Conservation (phyloP, 345 rosid species). For the Abelmoschus esculentus region DNA sequence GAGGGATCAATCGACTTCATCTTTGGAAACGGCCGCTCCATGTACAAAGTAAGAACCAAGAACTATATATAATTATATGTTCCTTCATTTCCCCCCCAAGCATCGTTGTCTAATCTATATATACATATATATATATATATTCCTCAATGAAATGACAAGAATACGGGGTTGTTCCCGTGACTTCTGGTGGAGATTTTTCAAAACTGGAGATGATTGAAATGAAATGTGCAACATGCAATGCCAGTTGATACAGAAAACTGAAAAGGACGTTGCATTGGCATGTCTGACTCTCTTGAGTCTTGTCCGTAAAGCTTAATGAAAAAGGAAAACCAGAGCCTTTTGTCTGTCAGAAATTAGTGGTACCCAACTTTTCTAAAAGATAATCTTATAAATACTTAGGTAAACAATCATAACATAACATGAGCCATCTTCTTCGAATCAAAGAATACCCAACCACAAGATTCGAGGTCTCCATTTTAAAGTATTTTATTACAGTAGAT, state of each 20-base stretch:
- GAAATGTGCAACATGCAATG: not conserved
- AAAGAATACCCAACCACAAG: too few species aligned
- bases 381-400: not conserved
- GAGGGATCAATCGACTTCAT: slow-evolving; percentile 95
- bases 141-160: too few species aligned
- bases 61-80: too few species aligned
- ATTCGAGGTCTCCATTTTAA: not conserved
- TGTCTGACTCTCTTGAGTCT: not conserved
- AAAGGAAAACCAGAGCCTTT: slow-evolving; percentile 9
- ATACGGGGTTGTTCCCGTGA: not conserved
- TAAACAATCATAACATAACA: not conserved
- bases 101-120: too few species aligned
- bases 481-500: not conserved
- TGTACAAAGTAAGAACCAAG: slow-evolving; percentile 58
- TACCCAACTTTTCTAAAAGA: slow-evolving; percentile 10
- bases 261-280: slow-evolving; percentile 17
- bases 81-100: too few species aligned
- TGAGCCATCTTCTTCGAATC: not conserved
- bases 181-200: not conserved
- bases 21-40: slow-evolving; percentile 90
- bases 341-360: slow-evolving; percentile 18
- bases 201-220: too few species aligned
- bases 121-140: too few species aligned
- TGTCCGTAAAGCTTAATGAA: not conserved
- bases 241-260: not conserved